Base-by-base conservation (phyloP, 257 asterid species). In the Lantana camara region DNA sequence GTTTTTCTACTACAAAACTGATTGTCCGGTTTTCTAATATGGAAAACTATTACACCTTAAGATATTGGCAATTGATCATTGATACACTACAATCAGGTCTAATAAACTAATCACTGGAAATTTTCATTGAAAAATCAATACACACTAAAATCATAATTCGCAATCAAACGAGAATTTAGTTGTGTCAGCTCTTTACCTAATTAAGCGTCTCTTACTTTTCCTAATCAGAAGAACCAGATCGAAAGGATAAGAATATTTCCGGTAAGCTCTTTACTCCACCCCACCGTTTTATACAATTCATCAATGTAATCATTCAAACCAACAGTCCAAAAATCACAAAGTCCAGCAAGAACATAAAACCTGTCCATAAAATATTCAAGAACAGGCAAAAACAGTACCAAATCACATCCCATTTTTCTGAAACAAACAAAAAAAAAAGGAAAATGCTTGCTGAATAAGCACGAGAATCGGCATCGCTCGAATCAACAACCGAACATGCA, bases 401-500 rank as follows among this genome's bases (percentile, higher is more conserved):
- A 32, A 35, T 23, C 70, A 53, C 13, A 27, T 16, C 61, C 21
- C 32, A 49, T 13, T 47, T 27, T n/a, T 22, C 41, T 59, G 5
- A 49, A 12, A 46, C n/a, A n/a, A n/a, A n/a, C 27, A 40, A 58
- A 32, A 52, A 49, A 63, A 30, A 30, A 30, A 30, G 4, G 35
- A 35, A 5, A 60, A n/a, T 45, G 19, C 27, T 60, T 9, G 17
- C n/a, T 14, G 5, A n/a, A 22, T 27, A 46, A 58, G 17, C 23
- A 47, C 38, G 51, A 16, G 34, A 60, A 45, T 52, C 44, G 51
- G 19, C 46, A 54, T 45, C 61, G 10, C 53, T 60, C 40, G 13
- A 30, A 52, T 4, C 34, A 8, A 51, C n/a, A 72, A 59, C 16
- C 22, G 10, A 62, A 56, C 62, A 67, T 55, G 78, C 70, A 60